Evolutionary conservation across 257 asterid species (phyloP).

Genomic region (Ilex aquifolium): DNA sequence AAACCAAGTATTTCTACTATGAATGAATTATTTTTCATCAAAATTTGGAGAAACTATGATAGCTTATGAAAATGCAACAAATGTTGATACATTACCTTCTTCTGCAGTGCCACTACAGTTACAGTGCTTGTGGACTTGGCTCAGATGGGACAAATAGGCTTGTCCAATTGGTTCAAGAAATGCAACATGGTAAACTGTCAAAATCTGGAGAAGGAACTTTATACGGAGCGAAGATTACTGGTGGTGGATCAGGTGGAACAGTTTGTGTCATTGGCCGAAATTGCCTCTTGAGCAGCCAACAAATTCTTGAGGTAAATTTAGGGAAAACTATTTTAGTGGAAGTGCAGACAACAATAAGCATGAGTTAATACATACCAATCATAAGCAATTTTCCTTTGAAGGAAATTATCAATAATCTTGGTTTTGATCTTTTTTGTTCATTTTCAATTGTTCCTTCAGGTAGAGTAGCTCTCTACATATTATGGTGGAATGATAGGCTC

Average conservation of each 20-base stretch:
- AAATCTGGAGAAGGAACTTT: constrained; percentile 70
- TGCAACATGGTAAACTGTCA: constrained; percentile 60
- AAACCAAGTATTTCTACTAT: neutral
- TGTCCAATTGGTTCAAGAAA: constrained; percentile 82
- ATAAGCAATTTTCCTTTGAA: too few relatives aligned
- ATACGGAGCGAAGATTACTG: constrained; percentile 91
- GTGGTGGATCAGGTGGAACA: constrained; percentile 97
- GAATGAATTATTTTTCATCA: neutral
- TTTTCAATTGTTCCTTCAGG: too few relatives aligned
- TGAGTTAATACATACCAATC: too few relatives aligned
- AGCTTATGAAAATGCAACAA: too few relatives aligned
- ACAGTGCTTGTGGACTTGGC: constrained; percentile 89
- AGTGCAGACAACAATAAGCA: neutral
- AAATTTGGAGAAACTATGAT: too few relatives aligned
- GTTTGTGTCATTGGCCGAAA: constrained; percentile 77
- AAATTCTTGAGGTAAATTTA: constrained; percentile 59
- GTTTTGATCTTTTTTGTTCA: too few relatives aligned
- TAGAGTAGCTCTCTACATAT: too few relatives aligned
- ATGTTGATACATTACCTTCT: neutral
- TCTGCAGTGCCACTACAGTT: constrained; percentile 90
- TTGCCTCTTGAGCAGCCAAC: constrained; percentile 69
- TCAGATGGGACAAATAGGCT: constrained; percentile 92
- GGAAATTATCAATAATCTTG: neutral
- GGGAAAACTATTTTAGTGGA: neutral
- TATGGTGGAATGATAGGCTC: neutral